Evolutionary conservation across 371 early-diverging fungal species (phyloP).

Genomic region (Mortierella sp.): DNA sequence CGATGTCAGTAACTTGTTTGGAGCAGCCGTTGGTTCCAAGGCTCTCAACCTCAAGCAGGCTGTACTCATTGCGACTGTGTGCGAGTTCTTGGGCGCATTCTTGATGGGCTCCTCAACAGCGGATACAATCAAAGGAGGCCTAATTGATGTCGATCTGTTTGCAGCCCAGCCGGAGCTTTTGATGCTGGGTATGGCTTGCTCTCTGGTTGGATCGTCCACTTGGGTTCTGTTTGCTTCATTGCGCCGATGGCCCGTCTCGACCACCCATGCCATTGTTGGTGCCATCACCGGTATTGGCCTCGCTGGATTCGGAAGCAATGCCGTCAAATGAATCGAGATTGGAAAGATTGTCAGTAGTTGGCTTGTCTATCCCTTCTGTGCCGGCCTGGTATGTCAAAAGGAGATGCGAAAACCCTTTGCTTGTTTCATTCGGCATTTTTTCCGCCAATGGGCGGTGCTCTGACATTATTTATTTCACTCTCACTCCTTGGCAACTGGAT

Average conservation of each 20-base stretch:
- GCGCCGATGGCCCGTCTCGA: constrained; percentile 69
- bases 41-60: constrained; percentile 83
- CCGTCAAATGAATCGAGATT: constrained; percentile 83
- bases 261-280: constrained; percentile 83
- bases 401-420: background rate
- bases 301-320: constrained; percentile 73
- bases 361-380: constrained; percentile 80
- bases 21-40: constrained; percentile 87
- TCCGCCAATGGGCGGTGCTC: background rate
- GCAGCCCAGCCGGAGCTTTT: constrained; percentile 75
- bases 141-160: constrained; percentile 70
- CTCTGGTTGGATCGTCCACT: constrained; percentile 79
- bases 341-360: constrained; percentile 81
- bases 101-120: constrained; percentile 82
- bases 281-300: constrained; percentile 86
- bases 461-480: background rate
- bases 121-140: constrained; percentile 83
- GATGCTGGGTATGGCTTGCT: constrained; percentile 87
- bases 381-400: constrained; percentile 71
- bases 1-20: constrained; percentile 92
- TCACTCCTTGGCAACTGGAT: too few species aligned
- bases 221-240: constrained; percentile 84
- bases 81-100: constrained; percentile 88
- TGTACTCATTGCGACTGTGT: constrained; percentile 83
- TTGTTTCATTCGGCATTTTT: background rate